Evolutionary conservation across 371 early-diverging fungal species (phyloP).

Genomic region (Encephalitozoon romaleae): DNA sequence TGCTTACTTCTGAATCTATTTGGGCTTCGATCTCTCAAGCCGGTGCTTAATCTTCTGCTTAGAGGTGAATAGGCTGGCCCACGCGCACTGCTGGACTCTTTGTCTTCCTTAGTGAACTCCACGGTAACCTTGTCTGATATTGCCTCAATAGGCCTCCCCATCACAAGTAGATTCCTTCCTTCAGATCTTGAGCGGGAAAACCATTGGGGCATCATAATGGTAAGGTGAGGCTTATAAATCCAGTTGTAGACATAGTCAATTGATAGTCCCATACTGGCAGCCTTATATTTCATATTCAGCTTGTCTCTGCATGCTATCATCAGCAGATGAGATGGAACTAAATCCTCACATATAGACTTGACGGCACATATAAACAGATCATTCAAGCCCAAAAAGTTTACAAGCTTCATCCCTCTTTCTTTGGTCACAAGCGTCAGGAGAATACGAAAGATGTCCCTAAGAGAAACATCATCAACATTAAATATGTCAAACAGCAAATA

Average conservation of each 20-base stretch:
- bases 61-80: neutral
- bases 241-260: conserved; percentile 1
- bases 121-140: neutral
- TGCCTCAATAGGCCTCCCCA: conserved; percentile 1
- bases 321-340: neutral
- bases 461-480: neutral
- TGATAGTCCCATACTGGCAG: neutral
- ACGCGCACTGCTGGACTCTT: neutral
- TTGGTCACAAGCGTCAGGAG: neutral
- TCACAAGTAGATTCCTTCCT: neutral
- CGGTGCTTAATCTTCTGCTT: neutral
- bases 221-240: neutral
- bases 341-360: neutral
- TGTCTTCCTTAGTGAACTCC: neutral
- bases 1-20: neutral
- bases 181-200: neutral
- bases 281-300: conserved; percentile 3
- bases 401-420: neutral
- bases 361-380: neutral
- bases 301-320: conserved; percentile 4
- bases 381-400: neutral
- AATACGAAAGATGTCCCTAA: neutral
- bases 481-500: conserved; percentile 1
- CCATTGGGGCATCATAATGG: neutral
- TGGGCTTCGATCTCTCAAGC: neutral